These are phyloP conservation scores for Syncephalastrum sp. DNA, from an alignment of 371 early-diverging fungal species.

Conservation along the genomic window DNA sequence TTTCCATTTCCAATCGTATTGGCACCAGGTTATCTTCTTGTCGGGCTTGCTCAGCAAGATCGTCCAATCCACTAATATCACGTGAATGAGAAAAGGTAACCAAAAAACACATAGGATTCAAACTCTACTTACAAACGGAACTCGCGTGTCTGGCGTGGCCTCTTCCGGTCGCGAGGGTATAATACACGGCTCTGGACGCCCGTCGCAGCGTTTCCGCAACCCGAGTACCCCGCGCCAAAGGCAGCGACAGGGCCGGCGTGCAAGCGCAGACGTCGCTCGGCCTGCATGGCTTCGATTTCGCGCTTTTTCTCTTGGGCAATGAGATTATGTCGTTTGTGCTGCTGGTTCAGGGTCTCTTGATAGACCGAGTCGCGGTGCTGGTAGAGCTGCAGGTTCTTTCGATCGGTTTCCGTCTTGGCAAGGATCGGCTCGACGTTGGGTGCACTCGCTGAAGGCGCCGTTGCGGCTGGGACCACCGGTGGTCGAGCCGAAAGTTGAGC, in stretches of 20 bases:
- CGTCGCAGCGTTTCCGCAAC: slow-evolving; percentile 29
- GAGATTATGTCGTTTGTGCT: slow-evolving; percentile 40
- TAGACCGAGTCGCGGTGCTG: slow-evolving; percentile 33
- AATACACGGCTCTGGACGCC: slow-evolving; percentile 20
- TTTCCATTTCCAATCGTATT: slow-evolving; percentile 86
- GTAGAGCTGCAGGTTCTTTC: slow-evolving; percentile 25
- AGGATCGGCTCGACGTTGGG: slow-evolving; percentile 12
- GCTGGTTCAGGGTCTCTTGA: slow-evolving; percentile 36
- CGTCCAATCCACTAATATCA: slow-evolving; percentile 34
- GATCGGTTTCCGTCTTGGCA: slow-evolving; percentile 17
- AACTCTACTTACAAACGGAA: slow-evolving; percentile 34
- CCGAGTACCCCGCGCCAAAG: slow-evolving; percentile 47
- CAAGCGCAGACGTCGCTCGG: slow-evolving; percentile 25
- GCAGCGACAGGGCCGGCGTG: slow-evolving; percentile 23
- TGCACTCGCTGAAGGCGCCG: neutral
- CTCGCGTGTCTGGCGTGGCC: slow-evolving; percentile 23
- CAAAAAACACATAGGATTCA: too few relatives aligned
- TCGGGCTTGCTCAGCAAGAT: slow-evolving; percentile 59
- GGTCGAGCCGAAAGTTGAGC: slow-evolving; percentile 16
- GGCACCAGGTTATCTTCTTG: slow-evolving; percentile 78
- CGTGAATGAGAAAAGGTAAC: neutral
- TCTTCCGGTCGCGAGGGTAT: slow-evolving; percentile 38
- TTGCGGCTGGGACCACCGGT: slow-evolving; percentile 11
- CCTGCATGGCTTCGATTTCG: slow-evolving; percentile 32
- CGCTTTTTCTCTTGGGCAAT: slow-evolving; percentile 44